Evolutionary conservation across 768 basidiomycete genomes (phyloP).

Genomic region (Lactarius akahatsu): DNA sequence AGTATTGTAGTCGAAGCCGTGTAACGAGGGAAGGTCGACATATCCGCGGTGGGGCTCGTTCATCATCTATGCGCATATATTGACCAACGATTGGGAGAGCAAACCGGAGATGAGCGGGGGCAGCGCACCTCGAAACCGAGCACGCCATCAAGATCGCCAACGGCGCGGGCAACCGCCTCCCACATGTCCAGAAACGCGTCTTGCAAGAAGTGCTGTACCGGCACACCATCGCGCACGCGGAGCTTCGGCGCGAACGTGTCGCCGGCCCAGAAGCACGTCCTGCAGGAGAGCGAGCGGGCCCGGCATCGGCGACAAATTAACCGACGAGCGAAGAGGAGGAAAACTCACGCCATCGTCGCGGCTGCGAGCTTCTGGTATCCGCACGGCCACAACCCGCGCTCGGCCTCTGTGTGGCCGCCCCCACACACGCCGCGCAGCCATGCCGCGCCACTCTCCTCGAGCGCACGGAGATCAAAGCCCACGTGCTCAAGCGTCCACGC

Average conservation of each 20-base stretch:
- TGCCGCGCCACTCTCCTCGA: constrained; percentile 84
- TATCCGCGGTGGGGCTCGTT: constrained; percentile 97
- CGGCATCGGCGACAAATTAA: constrained; percentile 2
- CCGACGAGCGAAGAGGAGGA: not conserved
- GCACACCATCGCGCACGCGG: constrained; percentile 51
- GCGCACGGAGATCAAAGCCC: constrained; percentile 77
- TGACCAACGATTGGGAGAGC: not conserved
- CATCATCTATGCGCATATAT: constrained; percentile 58
- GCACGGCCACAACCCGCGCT: constrained; percentile 87
- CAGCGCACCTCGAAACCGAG: constrained; percentile 79
- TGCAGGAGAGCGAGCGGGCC: constrained; percentile 33
- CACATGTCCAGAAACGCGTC: constrained; percentile 78
- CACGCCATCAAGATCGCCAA: constrained; percentile 76
- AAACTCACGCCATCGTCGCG: constrained; percentile 83
- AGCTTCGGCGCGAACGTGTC: constrained; percentile 82
- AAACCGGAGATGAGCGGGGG: constrained; percentile 1
- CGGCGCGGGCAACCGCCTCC: constrained; percentile 58
- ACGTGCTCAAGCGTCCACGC: constrained; percentile 89
- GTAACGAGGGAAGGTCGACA: constrained; percentile 75
- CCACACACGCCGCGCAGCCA: constrained; percentile 81
- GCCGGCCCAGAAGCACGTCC: constrained; percentile 93
- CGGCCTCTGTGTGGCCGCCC: constrained; percentile 71
- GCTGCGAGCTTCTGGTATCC: constrained; percentile 94
- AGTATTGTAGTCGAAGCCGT: constrained; percentile 90
- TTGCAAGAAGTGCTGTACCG: constrained; percentile 83